Evolutionary conservation across 2,329 filamentous ascomycete species (phyloP).

Genomic region (Aspergillus sp.): DNA sequence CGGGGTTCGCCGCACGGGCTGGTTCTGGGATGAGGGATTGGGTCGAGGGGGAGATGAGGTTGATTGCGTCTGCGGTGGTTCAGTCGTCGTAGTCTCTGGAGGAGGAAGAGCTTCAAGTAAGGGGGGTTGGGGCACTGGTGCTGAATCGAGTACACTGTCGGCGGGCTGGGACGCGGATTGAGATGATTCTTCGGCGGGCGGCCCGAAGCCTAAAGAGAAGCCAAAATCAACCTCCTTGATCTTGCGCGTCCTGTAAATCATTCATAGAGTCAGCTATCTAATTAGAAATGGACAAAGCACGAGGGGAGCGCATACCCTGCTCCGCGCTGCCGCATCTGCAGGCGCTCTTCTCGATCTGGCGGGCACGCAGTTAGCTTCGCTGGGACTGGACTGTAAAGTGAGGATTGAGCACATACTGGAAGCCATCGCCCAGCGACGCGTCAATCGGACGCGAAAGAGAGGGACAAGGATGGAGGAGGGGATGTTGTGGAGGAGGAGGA

Average conservation of each 20-base stretch:
- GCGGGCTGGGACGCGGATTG: constrained; percentile 28
- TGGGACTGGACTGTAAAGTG: neutral
- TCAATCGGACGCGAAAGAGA: constrained; percentile 21
- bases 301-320: constrained; percentile 49
- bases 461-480: neutral
- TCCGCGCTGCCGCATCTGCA: constrained; percentile 58
- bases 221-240: constrained; percentile 51
- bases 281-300: constrained; percentile 22
- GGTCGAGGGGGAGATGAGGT: constrained; percentile 11
- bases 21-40: constrained; percentile 15
- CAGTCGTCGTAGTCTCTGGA: constrained; percentile 14
- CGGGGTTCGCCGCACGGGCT: constrained; percentile 23
- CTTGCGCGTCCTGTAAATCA: constrained; percentile 44
- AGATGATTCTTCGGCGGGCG: constrained; percentile 18
- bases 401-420: constrained; percentile 31
- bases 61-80: constrained; percentile 11
- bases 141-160: constrained; percentile 16
- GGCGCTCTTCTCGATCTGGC: constrained; percentile 54
- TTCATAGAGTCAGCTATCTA: neutral
- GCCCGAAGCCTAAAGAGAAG: constrained; percentile 45
- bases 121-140: constrained; percentile 21
- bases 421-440: constrained; percentile 39
- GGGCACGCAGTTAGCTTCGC: constrained; percentile 8
- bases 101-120: constrained; percentile 16
- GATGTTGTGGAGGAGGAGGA: constrained; percentile 11